Conservation (phyloP, 2,329 filamentous ascomycete genomes). For the Arthrocladium fulminans region DNA sequence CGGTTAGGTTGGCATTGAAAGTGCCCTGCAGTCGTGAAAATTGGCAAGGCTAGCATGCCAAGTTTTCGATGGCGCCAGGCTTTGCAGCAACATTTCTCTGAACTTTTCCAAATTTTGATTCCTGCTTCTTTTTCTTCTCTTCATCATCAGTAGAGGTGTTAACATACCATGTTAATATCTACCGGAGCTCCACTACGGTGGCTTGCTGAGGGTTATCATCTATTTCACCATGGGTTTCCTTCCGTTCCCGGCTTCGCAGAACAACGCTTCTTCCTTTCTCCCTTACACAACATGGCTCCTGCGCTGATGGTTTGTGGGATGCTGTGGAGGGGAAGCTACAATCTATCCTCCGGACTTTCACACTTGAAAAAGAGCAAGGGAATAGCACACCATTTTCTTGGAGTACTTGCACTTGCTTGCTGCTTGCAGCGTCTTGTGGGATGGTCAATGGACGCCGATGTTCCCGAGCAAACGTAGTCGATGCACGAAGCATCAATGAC, state of each 20-base stretch:
- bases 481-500: too few relatives aligned
- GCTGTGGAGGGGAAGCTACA: slow-evolving; percentile 43
- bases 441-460: too few relatives aligned
- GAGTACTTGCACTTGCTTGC: background rate
- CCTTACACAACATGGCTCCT: slow-evolving; percentile 33
- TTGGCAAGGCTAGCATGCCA: background rate
- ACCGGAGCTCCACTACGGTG: slow-evolving; percentile 40
- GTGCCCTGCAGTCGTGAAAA: too few relatives aligned
- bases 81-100: slow-evolving; percentile 20
- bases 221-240: slow-evolving; percentile 37
- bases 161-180: slow-evolving; percentile 41
- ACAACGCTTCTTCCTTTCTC: slow-evolving; percentile 35
- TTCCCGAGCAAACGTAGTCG: too few relatives aligned
- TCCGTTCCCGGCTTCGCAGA: slow-evolving; percentile 45
- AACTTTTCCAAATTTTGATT: slow-evolving; percentile 24
- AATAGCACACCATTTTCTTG: background rate
- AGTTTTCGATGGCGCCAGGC: background rate
- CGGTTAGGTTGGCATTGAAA: too few relatives aligned
- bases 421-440: slow-evolving; percentile 9
- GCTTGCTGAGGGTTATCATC: slow-evolving; percentile 44
- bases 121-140: slow-evolving; percentile 31
- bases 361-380: slow-evolving; percentile 5
- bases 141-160: slow-evolving; percentile 46
- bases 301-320: slow-evolving; percentile 34
- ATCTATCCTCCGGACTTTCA: slow-evolving; percentile 5